phyloP scores from a whole-genome alignment of 768 basidiomycete species.

The Favolaschia claudopus region DNA sequence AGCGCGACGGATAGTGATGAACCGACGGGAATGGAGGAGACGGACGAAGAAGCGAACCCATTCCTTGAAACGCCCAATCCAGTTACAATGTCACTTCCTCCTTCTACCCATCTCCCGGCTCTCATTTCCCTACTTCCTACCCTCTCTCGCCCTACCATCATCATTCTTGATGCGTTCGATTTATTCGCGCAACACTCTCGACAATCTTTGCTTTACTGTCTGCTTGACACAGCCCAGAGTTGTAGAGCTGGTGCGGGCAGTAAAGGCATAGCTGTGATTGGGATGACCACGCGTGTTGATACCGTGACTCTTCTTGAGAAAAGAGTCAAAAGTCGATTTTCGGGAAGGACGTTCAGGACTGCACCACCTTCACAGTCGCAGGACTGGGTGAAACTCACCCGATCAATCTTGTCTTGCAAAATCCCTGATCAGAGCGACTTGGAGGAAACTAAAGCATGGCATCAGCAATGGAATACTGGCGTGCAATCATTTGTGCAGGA shows the following conservation, averaged over 20 bases:
- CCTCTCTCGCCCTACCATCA: slow-evolving; percentile 77
- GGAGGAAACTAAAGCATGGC: slow-evolving; percentile 62
- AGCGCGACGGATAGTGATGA: slow-evolving; percentile 47
- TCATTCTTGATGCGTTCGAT: slow-evolving; percentile 93
- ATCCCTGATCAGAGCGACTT: slow-evolving; percentile 28
- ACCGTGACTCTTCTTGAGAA: slow-evolving; percentile 92
- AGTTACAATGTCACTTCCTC: slow-evolving; percentile 53
- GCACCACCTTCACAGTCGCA: slow-evolving; percentile 61
- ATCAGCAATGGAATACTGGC: slow-evolving; percentile 58
- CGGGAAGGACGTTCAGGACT: slow-evolving; percentile 86
- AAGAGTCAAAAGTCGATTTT: slow-evolving; percentile 96
- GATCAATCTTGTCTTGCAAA: slow-evolving; percentile 49
- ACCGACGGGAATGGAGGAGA: slow-evolving; percentile 34
- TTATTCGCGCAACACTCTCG: slow-evolving; percentile 91
- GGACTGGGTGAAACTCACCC: slow-evolving; percentile 60
- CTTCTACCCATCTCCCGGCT: slow-evolving; percentile 74
- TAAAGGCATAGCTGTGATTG: slow-evolving; percentile 85
- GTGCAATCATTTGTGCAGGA: slow-evolving; percentile 68
- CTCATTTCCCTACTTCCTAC: slow-evolving; percentile 82
- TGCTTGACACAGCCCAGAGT: slow-evolving; percentile 93
- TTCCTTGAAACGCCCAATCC: slow-evolving; percentile 49
- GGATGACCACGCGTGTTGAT: slow-evolving; percentile 87
- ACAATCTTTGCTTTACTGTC: slow-evolving; percentile 92
- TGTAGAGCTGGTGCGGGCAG: slow-evolving; percentile 65
- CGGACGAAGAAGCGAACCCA: slow-evolving; percentile 51